Conservation (phyloP, 352 stramenopile species). For the Halophytophthora polymorphica region DNA sequence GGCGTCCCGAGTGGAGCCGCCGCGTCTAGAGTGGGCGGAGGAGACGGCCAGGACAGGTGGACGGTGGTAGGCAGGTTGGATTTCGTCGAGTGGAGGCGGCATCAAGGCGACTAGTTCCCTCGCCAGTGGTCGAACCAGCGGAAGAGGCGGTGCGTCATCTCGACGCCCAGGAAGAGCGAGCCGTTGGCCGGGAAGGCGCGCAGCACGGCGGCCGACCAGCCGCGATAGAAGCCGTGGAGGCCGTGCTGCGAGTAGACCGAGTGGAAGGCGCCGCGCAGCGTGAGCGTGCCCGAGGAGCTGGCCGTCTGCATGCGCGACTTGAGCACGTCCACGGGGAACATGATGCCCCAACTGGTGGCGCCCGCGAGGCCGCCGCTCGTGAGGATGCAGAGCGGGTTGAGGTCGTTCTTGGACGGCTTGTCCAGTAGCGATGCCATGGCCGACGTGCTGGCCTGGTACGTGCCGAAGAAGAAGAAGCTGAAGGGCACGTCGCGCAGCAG, state of each 20-base stretch:
- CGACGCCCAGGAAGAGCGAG: constrained; percentile 86
- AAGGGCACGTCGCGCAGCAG: constrained; percentile 87
- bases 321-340: constrained; percentile 84
- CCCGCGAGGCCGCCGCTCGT: constrained; percentile 72
- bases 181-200: constrained; percentile 87
- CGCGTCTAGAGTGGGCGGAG: constrained; percentile 5
- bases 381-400: constrained; percentile 72
- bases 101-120: constrained; percentile 11
- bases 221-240: constrained; percentile 79
- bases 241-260: constrained; percentile 67
- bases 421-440: constrained; percentile 36
- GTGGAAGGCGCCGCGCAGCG: constrained; percentile 45
- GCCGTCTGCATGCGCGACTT: constrained; percentile 84
- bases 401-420: constrained; percentile 66
- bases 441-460: constrained; percentile 76
- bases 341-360: constrained; percentile 79
- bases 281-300: constrained; percentile 17
- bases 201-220: constrained; percentile 82
- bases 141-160: constrained; percentile 84
- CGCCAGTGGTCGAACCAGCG: constrained; percentile 46
- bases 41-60: too few relatives aligned
- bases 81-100: too few relatives aligned
- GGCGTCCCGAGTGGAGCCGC: too few relatives aligned
- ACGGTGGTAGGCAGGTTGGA: too few relatives aligned
- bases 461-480: constrained; percentile 90